Base-by-base conservation (phyloP, 345 rosid species). In the Firmiana major region DNA sequence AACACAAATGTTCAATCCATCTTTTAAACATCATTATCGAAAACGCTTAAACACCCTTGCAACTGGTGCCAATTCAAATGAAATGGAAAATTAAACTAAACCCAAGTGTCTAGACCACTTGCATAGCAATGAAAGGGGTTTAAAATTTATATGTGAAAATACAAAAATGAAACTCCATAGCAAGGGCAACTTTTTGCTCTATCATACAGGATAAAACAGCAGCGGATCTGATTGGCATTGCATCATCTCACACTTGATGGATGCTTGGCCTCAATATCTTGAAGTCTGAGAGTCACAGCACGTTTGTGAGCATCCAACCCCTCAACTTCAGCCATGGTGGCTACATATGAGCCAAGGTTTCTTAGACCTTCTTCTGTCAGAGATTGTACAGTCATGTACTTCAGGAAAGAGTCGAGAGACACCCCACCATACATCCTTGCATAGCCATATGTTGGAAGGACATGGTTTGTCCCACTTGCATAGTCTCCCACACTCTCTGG, bases 401-500 rank as follows among this genome's bases (percentile, higher is more conserved):
- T 93, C 22, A 90, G 81, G 87, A 96, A 96, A 10, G 98, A 94
- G 75, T 92, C 97, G 0, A 95, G 89, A 5, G 97, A 93, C 70
- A 96, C 88, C 15, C 99, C 98, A 2, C 99, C 90, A 34, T 91
- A 93, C 98, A 96, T 92, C 64, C 94, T 86, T 9, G 98, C 98
- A 80, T 92, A 93, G 7, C 98, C 98, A 51, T 96, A 96, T 0
- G 97, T 93, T 7, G 97, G 99, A 79, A 92, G 92, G 76, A 92
- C 97, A 43, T 89, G 95, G 82, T 94, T 93, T 79, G 96, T 95
- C 36, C 97, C 98, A 4, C 98, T 96, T 1, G 98, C 99, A 78
- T 96, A 93, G 79, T 96, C 97, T 58, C 98, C 99, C 49, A 93
- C 97, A 59, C 99, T 96, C 84, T 93, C 97, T 2, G 99, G 98